phyloP scores from a whole-genome alignment of 805 yeast genomes.

The Priceomyces melissophilus region DNA sequence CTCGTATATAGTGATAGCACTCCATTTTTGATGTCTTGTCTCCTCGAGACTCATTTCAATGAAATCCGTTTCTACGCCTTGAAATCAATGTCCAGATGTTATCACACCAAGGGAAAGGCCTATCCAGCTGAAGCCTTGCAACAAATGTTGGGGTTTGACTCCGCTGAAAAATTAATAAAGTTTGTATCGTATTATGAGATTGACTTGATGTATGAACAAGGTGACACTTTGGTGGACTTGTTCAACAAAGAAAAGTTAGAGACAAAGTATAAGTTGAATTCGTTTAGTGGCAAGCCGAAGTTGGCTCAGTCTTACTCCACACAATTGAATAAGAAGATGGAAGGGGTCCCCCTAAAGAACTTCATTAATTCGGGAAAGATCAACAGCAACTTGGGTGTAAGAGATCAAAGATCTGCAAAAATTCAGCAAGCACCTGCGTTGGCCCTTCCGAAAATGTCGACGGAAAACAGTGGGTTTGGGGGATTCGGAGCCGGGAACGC shows the following conservation, averaged over 20 bases:
- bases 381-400: constrained; percentile 24
- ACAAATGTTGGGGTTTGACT: constrained; percentile 63
- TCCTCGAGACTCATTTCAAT: constrained; percentile 76
- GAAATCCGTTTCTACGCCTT: constrained; percentile 75
- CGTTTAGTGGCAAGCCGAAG: constrained; percentile 37
- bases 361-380: constrained; percentile 34
- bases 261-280: constrained; percentile 34
- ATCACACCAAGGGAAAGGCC: constrained; percentile 70
- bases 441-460: not conserved
- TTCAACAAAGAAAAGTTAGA: constrained; percentile 42
- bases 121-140: constrained; percentile 48
- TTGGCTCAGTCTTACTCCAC: constrained; percentile 32
- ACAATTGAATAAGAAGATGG: constrained; percentile 26
- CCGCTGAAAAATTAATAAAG: constrained; percentile 45
- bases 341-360: constrained; percentile 17
- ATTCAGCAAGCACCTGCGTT: constrained; percentile 3
- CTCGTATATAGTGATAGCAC: constrained; percentile 42
- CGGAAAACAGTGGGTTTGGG: constrained; percentile 1
- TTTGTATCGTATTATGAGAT: constrained; percentile 68
- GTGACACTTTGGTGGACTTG: constrained; percentile 32
- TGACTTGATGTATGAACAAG: constrained; percentile 31
- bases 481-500: not conserved
- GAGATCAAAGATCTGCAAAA: constrained; percentile 3
- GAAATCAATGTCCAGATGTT: constrained; percentile 58
- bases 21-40: constrained; percentile 68